phyloP scores from a whole-genome alignment of 495 filamentous ascomycete genomes.

The Gamarada debralockiae region DNA sequence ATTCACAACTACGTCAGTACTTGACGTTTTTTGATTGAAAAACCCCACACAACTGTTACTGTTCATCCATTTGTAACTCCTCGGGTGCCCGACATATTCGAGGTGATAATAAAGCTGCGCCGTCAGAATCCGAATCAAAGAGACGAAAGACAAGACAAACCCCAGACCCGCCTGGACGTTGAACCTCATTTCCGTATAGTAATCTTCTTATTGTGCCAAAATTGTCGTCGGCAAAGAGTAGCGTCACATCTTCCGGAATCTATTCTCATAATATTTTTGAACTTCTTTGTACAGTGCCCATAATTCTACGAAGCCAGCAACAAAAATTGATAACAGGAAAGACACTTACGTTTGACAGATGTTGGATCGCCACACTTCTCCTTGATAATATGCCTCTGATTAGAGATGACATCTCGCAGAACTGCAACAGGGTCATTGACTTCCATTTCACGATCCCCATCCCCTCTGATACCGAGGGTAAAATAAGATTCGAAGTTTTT shows the following conservation, averaged over 20 bases:
- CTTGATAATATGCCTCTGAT: slow-evolving; percentile 53
- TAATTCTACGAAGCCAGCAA: slow-evolving; percentile 64
- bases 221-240: slow-evolving; percentile 74
- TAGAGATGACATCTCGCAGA: slow-evolving; percentile 52
- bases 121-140: background rate
- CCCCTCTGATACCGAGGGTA: slow-evolving; percentile 71
- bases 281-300: slow-evolving; percentile 64
- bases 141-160: slow-evolving; percentile 28
- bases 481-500: slow-evolving; percentile 57
- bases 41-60: slow-evolving; percentile 56
- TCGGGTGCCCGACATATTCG: slow-evolving; percentile 63
- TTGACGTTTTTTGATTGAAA: too few relatives aligned
- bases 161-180: slow-evolving; percentile 60
- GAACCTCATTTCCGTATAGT: slow-evolving; percentile 54
- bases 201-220: slow-evolving; percentile 66
- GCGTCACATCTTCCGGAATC: slow-evolving; percentile 67
- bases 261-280: slow-evolving; percentile 53
- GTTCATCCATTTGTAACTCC: slow-evolving; percentile 69
- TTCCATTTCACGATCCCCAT: slow-evolving; percentile 54
- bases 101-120: slow-evolving; percentile 59
- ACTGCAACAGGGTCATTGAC: slow-evolving; percentile 48
- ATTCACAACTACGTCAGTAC: too few relatives aligned
- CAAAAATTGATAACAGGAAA: too few relatives aligned
- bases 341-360: too few relatives aligned
- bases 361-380: too few relatives aligned